These are phyloP conservation scores for Blepharisma undulans DNA, from an alignment of 169 alveolate species.

Conservation along the genomic window DNA sequence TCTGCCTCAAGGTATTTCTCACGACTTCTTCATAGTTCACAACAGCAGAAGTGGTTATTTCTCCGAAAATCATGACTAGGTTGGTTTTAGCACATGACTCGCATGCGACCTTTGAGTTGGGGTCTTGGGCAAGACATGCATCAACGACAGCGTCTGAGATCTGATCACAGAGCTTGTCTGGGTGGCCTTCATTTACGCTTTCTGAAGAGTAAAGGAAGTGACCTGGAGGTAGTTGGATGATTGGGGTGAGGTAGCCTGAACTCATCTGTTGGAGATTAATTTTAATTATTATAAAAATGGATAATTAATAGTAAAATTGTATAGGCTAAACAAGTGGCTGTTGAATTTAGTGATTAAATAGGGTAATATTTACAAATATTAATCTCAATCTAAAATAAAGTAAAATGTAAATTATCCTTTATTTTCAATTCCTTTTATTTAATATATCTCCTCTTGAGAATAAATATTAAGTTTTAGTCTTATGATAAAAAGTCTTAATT, in stretches of 20 bases:
- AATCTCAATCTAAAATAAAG: too few relatives aligned
- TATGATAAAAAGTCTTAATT: too few relatives aligned
- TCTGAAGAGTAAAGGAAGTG: constrained; percentile 97
- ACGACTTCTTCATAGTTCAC: constrained; percentile 93
- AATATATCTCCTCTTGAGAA: too few relatives aligned
- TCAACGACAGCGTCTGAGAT: constrained; percentile 99
- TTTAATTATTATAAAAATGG: background rate
- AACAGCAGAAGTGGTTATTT: constrained; percentile 93
- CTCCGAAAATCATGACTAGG: constrained; percentile 97
- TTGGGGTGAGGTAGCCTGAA: background rate
- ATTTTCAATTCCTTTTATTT: too few relatives aligned
- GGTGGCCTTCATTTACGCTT: constrained; percentile 99
- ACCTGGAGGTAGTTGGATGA: constrained; percentile 45
- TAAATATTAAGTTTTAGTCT: too few relatives aligned
- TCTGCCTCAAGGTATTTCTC: constrained; percentile 91
- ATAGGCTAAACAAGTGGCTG: background rate
- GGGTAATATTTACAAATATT: background rate
- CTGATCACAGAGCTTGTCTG: constrained; percentile 99
- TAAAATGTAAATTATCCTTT: too few relatives aligned
- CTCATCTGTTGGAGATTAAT: background rate
- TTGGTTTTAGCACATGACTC: constrained; percentile 95
- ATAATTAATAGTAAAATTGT: background rate
- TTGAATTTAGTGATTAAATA: background rate
- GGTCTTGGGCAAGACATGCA: constrained; percentile 96
- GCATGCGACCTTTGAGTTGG: constrained; percentile 93